These are phyloP conservation scores for Thelonectria discophora DNA, from an alignment of 2,329 filamentous ascomycete species.

Conservation along the genomic window DNA sequence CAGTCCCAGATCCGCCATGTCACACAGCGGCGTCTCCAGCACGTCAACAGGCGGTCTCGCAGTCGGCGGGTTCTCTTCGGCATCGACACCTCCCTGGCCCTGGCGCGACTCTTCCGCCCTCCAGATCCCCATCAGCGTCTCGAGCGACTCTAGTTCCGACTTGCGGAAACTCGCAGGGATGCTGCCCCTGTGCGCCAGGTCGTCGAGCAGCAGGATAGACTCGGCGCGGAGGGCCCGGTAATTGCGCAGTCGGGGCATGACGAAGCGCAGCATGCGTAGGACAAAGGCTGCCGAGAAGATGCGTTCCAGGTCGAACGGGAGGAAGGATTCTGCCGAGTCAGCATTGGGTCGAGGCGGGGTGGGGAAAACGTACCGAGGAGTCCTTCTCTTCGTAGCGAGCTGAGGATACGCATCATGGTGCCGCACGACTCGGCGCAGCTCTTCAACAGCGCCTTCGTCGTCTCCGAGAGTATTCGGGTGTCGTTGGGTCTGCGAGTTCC, in stretches of 20 bases:
- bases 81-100: not conserved
- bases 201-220: slow-evolving; percentile 14
- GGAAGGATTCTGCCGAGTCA: slow-evolving; percentile 9
- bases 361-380: too few relatives aligned
- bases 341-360: not conserved
- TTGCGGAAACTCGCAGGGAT: slow-evolving; percentile 17
- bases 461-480: slow-evolving; percentile 13
- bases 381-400: slow-evolving; percentile 10
- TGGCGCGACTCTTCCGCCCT: not conserved
- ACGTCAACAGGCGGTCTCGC: not conserved
- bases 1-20: not conserved
- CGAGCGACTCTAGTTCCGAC: slow-evolving; percentile 16
- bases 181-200: slow-evolving; percentile 14
- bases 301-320: slow-evolving; percentile 21
- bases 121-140: slow-evolving; percentile 17
- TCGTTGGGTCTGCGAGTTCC: not conserved
- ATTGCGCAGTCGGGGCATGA: slow-evolving; percentile 12
- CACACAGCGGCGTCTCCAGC: not conserved
- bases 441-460: slow-evolving; percentile 12
- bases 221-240: slow-evolving; percentile 8
- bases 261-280: slow-evolving; percentile 14
- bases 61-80: not conserved
- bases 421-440: slow-evolving; percentile 19
- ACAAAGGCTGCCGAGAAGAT: slow-evolving; percentile 24
- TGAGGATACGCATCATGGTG: slow-evolving; percentile 17